Evolutionary conservation across 257 asterid species (phyloP).

Genomic region (Coffea canephora): DNA sequence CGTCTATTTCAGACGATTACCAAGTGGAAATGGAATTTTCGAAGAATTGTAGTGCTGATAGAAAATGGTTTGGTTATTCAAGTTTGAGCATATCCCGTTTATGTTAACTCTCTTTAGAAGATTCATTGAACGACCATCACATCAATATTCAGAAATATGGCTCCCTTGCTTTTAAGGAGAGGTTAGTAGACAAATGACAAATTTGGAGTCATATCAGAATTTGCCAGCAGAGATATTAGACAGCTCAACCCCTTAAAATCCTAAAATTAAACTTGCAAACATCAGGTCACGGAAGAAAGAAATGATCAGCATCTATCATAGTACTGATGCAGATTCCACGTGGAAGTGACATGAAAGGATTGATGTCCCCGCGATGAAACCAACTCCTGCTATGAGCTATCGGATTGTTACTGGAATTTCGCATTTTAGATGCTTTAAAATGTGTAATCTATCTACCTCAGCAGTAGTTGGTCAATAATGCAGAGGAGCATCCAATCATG

Average conservation of each 20-base stretch:
- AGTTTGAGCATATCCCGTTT: not conserved
- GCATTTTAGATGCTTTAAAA: not conserved
- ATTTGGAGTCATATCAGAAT: not conserved
- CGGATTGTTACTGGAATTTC: not conserved
- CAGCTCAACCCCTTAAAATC: not conserved
- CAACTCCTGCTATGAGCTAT: not conserved
- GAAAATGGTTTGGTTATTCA: not conserved
- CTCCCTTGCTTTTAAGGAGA: not conserved
- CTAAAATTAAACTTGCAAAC: not conserved
- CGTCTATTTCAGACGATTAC: not conserved
- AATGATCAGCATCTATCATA: not conserved
- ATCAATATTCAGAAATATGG: not conserved
- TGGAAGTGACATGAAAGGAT: not conserved
- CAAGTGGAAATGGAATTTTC: not conserved
- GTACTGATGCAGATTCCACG: constrained; percentile 10
- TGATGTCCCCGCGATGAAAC: constrained; percentile 8
- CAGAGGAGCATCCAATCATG: not conserved
- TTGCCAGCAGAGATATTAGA: not conserved
- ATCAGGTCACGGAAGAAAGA: not conserved
- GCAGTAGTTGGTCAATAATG: not conserved
- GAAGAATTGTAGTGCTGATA: not conserved
- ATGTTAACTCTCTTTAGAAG: not conserved
- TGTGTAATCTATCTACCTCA: not conserved
- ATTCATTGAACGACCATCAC: constrained; percentile 1
- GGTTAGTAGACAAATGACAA: not conserved